These are phyloP conservation scores for Wallacemonas sp. DNA, from an alignment of 208 protist species.

Conservation along the genomic window DNA sequence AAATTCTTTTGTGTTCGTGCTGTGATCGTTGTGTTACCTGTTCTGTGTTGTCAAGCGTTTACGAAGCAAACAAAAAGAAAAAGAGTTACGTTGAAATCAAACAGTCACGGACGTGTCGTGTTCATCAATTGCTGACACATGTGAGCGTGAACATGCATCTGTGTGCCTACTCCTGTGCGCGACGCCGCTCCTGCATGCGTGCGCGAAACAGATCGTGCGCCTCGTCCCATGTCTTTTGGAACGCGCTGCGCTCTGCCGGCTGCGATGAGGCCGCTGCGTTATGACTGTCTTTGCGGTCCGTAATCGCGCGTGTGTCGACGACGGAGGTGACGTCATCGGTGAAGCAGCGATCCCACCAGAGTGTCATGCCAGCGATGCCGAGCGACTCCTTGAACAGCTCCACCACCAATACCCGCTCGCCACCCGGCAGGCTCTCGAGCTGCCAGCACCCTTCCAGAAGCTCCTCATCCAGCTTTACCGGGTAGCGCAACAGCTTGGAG, in stretches of 20 bases:
- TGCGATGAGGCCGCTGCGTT: neutral
- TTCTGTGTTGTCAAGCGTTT: too few species aligned
- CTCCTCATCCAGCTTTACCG: conserved; percentile 58
- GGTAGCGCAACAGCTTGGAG: conserved; percentile 45
- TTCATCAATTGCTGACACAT: too few species aligned
- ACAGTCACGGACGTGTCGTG: too few species aligned
- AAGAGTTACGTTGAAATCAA: too few species aligned
- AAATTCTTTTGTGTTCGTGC: too few species aligned
- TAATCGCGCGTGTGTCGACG: conserved; percentile 51
- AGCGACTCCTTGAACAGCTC: conserved; percentile 71
- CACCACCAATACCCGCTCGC: conserved; percentile 59
- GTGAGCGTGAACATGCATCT: too few species aligned
- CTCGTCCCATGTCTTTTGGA: conserved; percentile 60
- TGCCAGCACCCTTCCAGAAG: conserved; percentile 78
- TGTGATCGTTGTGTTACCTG: too few species aligned
- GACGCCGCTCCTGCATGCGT: conserved; percentile 36
- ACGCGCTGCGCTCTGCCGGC: conserved; percentile 22
- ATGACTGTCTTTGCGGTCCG: conserved; percentile 27
- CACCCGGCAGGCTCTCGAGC: conserved; percentile 49
- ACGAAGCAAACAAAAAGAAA: too few species aligned
- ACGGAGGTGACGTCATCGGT: conserved; percentile 43
- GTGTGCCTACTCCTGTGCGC: neutral
- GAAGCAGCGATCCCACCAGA: conserved; percentile 85
- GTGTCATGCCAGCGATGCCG: conserved; percentile 41
- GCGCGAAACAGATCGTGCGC: conserved; percentile 70